Conservation (phyloP, 768 basidiomycete species). For the Termitomyces sp. region DNA sequence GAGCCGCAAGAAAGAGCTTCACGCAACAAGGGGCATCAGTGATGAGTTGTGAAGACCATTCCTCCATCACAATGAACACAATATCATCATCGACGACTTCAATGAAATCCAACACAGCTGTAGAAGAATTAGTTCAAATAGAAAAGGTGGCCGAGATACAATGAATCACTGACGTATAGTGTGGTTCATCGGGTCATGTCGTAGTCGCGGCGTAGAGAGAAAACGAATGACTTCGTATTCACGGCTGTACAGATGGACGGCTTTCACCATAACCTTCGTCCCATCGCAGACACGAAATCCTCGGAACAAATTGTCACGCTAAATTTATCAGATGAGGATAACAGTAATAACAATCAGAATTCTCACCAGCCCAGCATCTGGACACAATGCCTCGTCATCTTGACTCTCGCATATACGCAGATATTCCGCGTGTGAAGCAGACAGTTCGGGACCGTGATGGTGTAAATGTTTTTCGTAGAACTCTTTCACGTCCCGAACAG, state of each 20-base stretch:
- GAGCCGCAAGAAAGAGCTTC: conserved; percentile 47
- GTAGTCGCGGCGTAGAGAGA: conserved; percentile 49
- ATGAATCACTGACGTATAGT: conserved; percentile 60
- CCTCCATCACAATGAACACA: conserved; percentile 75
- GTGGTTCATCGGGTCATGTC: conserved; percentile 66
- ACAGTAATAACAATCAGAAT: background rate
- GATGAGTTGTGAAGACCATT: conserved; percentile 69
- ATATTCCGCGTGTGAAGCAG: conserved; percentile 26
- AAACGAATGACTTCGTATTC: conserved; percentile 58
- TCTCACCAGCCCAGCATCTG: conserved; percentile 68
- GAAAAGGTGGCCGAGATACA: conserved; percentile 4
- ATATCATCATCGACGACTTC: conserved; percentile 47
- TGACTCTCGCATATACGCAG: conserved; percentile 25
- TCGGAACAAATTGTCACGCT: conserved; percentile 75
- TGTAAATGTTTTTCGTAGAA: conserved; percentile 37
- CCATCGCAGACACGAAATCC: conserved; percentile 53
- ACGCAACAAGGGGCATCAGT: conserved; percentile 49
- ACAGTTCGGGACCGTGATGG: conserved; percentile 5
- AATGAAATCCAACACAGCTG: conserved; percentile 67
- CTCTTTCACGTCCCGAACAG: conserved; percentile 60
- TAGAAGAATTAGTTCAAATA: background rate
- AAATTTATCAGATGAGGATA: conserved; percentile 10
- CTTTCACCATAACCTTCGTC: conserved; percentile 60
- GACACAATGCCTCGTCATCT: conserved; percentile 62
- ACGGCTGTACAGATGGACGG: conserved; percentile 59